Evolutionary conservation across 768 basidiomycete species (phyloP).

Genomic region (Panaeolus cyanescens): DNA sequence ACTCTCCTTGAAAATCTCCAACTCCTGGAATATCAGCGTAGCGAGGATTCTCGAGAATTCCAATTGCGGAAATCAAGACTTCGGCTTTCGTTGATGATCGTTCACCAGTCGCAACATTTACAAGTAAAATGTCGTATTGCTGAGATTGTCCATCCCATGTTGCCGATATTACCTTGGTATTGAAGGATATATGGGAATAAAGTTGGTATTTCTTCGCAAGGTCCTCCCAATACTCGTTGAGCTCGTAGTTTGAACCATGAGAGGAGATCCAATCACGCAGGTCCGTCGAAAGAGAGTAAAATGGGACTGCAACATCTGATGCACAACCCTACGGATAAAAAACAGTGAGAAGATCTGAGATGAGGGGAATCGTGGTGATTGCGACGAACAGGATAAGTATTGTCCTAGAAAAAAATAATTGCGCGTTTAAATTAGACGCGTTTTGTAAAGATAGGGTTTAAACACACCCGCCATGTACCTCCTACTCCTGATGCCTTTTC

Average conservation of each 20-base stretch:
- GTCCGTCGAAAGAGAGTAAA: conserved; percentile 51
- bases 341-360: not conserved
- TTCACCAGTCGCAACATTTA: conserved; percentile 34
- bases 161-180: conserved; percentile 43
- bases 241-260: conserved; percentile 42
- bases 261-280: conserved; percentile 43
- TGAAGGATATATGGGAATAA: conserved; percentile 40
- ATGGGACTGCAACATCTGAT: conserved; percentile 43
- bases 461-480: conserved; percentile 54
- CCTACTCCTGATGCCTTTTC: conserved; percentile 48
- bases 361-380: not conserved
- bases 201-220: conserved; percentile 45
- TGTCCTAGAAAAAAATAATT: conserved; percentile 28
- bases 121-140: conserved; percentile 36
- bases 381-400: conserved; percentile 32
- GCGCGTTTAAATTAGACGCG: not conserved
- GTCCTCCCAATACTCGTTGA: conserved; percentile 42
- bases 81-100: conserved; percentile 34
- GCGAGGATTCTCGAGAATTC: conserved; percentile 47
- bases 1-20: conserved; percentile 44
- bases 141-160: conserved; percentile 42
- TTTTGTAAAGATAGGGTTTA: not conserved
- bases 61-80: conserved; percentile 52
- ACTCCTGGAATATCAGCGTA: conserved; percentile 35
- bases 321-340: conserved; percentile 44